These are phyloP conservation scores for Adansonia digitata DNA, from an alignment of 345 rosid genomes.

Conservation along the genomic window DNA sequence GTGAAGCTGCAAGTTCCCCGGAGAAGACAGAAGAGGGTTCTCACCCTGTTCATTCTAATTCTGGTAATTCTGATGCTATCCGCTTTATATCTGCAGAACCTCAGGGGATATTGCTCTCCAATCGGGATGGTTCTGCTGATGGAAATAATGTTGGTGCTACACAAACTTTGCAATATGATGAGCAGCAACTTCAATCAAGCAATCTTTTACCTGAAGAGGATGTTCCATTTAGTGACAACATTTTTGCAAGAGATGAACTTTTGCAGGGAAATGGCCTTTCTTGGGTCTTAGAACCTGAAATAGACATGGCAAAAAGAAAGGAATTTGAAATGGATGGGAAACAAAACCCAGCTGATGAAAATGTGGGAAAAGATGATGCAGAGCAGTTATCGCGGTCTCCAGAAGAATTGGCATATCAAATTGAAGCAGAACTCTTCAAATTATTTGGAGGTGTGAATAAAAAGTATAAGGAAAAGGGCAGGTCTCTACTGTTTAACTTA, in stretches of 20 bases:
- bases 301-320: conserved; percentile 30
- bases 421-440: conserved; percentile 78
- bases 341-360: conserved; percentile 14
- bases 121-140: conserved; percentile 19
- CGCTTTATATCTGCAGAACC: conserved; percentile 16
- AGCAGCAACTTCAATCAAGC: conserved; percentile 35
- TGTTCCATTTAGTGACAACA: conserved; percentile 58
- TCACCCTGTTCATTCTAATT: conserved; percentile 19
- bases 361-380: conserved; percentile 13
- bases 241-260: conserved; percentile 84
- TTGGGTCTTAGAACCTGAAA: conserved; percentile 65
- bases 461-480: conserved; percentile 86
- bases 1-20: conserved; percentile 24
- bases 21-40: conserved; percentile 21
- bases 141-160: conserved; percentile 21
- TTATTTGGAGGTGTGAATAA: conserved; percentile 92
- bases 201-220: conserved; percentile 48
- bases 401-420: conserved; percentile 47
- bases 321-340: conserved; percentile 22
- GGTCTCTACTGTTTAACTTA: conserved; percentile 82
- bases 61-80: conserved; percentile 19
- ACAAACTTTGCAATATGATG: conserved; percentile 24
- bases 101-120: conserved; percentile 23
- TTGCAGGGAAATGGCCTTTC: conserved; percentile 92
- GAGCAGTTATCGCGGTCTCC: conserved; percentile 34